A percentile compares a stretch with the other conserved stretches of the same genome.
phyloP scores from a whole-genome alignment of 1,284 basidiomycete species.

The Trametes pubescens region DNA sequence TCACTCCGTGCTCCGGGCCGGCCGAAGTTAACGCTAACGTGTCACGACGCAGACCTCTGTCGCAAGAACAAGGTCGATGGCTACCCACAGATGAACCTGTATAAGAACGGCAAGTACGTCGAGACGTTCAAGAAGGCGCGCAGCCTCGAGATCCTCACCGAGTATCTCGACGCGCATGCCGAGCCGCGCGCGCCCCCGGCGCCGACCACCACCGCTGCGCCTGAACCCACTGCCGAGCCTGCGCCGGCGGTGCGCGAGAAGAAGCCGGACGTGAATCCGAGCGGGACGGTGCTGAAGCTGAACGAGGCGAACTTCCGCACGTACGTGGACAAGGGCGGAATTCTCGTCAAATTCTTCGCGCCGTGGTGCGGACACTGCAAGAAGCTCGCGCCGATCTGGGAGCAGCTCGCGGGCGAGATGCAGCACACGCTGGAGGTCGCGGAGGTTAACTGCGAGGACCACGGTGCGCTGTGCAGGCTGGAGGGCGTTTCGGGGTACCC shows the following conservation, averaged over 20 bases:
- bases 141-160: slow-evolving; percentile 55
- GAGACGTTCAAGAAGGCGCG: slow-evolving; percentile 66
- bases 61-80: slow-evolving; percentile 70
- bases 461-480: slow-evolving; percentile 68
- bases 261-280: slow-evolving; percentile 55
- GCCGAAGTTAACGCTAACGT: slow-evolving; percentile 4
- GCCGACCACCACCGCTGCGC: slow-evolving; percentile 26
- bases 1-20: slow-evolving; percentile 4
- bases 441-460: slow-evolving; percentile 87
- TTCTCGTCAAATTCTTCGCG: slow-evolving; percentile 91
- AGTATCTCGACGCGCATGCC: slow-evolving; percentile 57
- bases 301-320: slow-evolving; percentile 58
- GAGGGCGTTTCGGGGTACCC: slow-evolving; percentile 83
- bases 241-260: slow-evolving; percentile 18
- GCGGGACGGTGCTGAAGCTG: slow-evolving; percentile 70
- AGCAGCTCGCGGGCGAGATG: slow-evolving; percentile 73
- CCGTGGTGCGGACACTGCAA: slow-evolving; percentile 97
- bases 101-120: slow-evolving; percentile 68
- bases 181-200: slow-evolving; percentile 38
- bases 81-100: slow-evolving; percentile 86
- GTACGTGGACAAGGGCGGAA: slow-evolving; percentile 64
- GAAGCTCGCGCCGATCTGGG: slow-evolving; percentile 85
- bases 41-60: slow-evolving; percentile 73
- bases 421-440: slow-evolving; percentile 77
- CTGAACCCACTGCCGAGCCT: slow-evolving; percentile 19